Conservation (phyloP, 2,329 filamentous ascomycete genomes). For the Seiridium cupressi region DNA sequence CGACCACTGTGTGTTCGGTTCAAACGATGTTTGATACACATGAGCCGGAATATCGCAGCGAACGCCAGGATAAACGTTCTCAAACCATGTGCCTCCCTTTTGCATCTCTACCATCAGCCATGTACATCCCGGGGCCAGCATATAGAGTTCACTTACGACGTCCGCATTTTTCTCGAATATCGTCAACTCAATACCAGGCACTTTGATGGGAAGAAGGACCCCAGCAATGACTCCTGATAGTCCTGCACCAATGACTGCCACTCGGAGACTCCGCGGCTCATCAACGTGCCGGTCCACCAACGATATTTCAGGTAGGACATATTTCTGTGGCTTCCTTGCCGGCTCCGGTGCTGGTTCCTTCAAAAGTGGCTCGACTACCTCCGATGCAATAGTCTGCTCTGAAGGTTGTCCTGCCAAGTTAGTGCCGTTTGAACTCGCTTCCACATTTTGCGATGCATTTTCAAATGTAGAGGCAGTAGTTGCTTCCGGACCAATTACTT, state of each 20-base stretch:
- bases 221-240: slow-evolving; percentile 64
- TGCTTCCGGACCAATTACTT: slow-evolving; percentile 2
- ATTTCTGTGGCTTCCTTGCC: not conserved
- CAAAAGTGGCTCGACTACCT: not conserved
- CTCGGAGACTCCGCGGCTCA: slow-evolving; percentile 45
- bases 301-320: slow-evolving; percentile 1
- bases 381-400: not conserved
- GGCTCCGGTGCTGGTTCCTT: not conserved
- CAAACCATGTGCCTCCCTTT: slow-evolving; percentile 52
- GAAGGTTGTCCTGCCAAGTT: not conserved
- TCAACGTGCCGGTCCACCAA: slow-evolving; percentile 42
- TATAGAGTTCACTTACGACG: slow-evolving; percentile 46
- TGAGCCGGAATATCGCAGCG: slow-evolving; percentile 69
- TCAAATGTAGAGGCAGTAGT: not conserved
- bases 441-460: not conserved
- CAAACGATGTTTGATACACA: slow-evolving; percentile 68
- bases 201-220: slow-evolving; percentile 64
- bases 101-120: not conserved
- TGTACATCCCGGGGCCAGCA: too few species aligned
- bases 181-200: slow-evolving; percentile 63
- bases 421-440: not conserved
- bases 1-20: slow-evolving; percentile 66
- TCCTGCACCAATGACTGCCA: slow-evolving; percentile 64
- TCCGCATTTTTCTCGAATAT: slow-evolving; percentile 69
- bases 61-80: slow-evolving; percentile 62